Evolutionary conservation across 2,329 filamentous ascomycete species (phyloP), one percentile per base, ranked within the genome.

Genomic region (Curvularia sp.): DNA sequence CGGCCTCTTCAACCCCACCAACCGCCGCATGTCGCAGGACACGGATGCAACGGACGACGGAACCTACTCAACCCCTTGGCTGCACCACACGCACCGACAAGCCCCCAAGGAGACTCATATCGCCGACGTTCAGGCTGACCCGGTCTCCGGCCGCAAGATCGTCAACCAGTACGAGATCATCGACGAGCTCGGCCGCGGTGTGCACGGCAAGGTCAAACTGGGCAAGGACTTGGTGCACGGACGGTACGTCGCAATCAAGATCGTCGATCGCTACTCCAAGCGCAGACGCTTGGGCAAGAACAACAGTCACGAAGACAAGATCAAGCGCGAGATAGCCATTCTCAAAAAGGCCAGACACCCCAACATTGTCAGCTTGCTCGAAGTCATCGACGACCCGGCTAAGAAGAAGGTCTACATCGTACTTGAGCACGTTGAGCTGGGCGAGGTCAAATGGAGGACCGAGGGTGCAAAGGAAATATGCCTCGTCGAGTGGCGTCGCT

Each of bases 161-260:
- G 96, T 99, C 82, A 99, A 99, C 73, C 91, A 97, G 74, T 99
- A 99, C 80, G 92, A 97, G 78, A 92, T 99, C 69, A 90, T 98
- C 65, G 91, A 96, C 76, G 95, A 99, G 79, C 91, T 99, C 53
- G 95, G 95, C 54, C 90, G 95, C 59, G 95, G 95, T 49, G 92
- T 97, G 70, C 95, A 99, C 75, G 95, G 95, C 72, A 99, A 98
- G 80, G 95, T 99, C 73, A 99, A 99, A 80, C 84, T 97, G 47
- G 95, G 93, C 47, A 87, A 92, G 53, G 93, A 96, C 74, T 82
- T 92, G 45, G 82, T 88, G 55, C 93, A 86, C 1, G 85, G 85
- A 60, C 88, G 91, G 52, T 89, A 89, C 73, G 94, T 99, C 3
- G 95, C 95, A 55, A 97, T 99, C 84, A 99, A 99, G 81, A 99